Evolutionary conservation across 306 rosid genomes (phyloP).

Genomic region (Vigna trinervia): DNA sequence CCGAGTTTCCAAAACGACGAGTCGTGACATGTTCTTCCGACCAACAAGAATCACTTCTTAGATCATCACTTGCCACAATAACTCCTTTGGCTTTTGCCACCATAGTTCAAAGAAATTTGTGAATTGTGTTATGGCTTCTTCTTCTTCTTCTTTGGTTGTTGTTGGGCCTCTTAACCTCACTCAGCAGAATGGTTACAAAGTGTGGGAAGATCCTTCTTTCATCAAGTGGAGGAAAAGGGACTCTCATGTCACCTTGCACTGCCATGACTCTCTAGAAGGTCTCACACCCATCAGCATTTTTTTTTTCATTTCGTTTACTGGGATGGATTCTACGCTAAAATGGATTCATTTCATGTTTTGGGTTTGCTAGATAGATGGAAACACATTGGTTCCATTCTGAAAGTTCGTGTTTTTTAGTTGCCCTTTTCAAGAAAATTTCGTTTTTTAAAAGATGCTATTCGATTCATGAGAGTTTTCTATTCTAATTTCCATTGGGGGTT

Average conservation of each 20-base stretch:
- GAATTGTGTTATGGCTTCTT: slow-evolving; percentile 48
- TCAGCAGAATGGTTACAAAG: slow-evolving; percentile 61
- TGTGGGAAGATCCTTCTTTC: slow-evolving; percentile 92
- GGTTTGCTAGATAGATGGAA: neutral
- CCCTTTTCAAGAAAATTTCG: neutral
- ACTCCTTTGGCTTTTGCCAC: slow-evolving; percentile 13
- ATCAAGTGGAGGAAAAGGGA: slow-evolving; percentile 94
- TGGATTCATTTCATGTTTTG: slow-evolving; percentile 5
- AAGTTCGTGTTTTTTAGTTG: neutral
- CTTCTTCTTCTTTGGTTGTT: slow-evolving; percentile 33
- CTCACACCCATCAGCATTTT: neutral
- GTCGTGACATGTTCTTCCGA: slow-evolving; percentile 8
- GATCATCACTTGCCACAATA: neutral
- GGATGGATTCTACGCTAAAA: neutral
- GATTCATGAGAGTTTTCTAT: neutral
- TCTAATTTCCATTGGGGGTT: neutral
- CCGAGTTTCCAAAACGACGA: slow-evolving; percentile 15
- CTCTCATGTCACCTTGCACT: slow-evolving; percentile 79
- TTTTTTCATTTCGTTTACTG: neutral
- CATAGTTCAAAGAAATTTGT: neutral
- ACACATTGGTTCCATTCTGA: neutral
- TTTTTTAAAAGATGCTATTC: neutral
- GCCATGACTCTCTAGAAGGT: slow-evolving; percentile 96
- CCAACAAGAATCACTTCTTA: neutral
- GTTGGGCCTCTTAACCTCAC: slow-evolving; percentile 59